These are phyloP conservation scores for Papilionanthe hybrid DNA, from an alignment of 116 monocot species.

Conservation along the genomic window DNA sequence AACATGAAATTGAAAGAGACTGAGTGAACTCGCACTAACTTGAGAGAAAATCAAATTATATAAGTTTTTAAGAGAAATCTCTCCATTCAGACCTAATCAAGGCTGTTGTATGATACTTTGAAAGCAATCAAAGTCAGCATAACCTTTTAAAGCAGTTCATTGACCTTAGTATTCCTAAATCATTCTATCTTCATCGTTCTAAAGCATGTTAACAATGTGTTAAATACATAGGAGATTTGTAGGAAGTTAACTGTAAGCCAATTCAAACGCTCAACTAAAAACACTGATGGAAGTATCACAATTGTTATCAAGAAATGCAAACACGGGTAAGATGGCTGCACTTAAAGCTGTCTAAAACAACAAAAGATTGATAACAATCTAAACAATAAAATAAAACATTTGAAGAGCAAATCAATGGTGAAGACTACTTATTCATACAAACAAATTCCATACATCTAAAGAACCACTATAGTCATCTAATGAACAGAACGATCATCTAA, in stretches of 20 bases:
- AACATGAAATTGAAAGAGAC: neutral
- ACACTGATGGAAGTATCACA: neutral
- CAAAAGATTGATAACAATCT: neutral
- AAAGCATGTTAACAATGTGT: conserved; percentile 1
- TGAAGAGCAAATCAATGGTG: neutral
- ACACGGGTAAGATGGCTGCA: neutral
- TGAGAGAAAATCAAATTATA: neutral
- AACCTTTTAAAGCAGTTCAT: neutral
- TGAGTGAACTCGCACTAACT: neutral
- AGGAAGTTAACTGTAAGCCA: neutral
- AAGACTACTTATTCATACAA: neutral
- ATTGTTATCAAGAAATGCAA: neutral
- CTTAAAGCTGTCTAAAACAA: neutral
- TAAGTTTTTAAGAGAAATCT: too few relatives aligned
- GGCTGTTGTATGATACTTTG: neutral
- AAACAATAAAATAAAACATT: neutral
- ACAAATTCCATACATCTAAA: neutral
- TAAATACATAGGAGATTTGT: neutral
- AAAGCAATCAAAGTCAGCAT: neutral
- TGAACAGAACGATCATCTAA: neutral
- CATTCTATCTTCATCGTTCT: neutral
- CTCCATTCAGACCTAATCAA: neutral
- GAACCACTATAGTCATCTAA: neutral
- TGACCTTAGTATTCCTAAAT: neutral
- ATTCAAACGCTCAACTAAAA: neutral